These are phyloP conservation scores for Candolleomyces eurysporus DNA, from an alignment of 768 basidiomycete genomes.

Conservation along the genomic window DNA sequence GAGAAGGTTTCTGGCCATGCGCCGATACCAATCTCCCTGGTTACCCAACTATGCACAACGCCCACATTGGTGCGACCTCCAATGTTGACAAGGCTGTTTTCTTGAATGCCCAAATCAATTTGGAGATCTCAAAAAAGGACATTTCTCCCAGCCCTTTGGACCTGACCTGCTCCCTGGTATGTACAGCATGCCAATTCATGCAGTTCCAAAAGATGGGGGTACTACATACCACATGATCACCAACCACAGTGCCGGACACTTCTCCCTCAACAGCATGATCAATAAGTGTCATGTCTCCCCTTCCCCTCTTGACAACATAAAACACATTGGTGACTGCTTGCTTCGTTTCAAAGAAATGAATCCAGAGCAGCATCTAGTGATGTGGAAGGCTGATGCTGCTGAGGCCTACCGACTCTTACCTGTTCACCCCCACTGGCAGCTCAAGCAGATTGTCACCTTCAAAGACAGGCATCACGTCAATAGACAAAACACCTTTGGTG, in stretches of 20 bases:
- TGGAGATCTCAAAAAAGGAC: constrained; percentile 13
- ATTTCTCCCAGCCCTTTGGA: constrained; percentile 24
- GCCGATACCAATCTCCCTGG: constrained; percentile 12
- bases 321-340: constrained; percentile 15
- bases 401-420: constrained; percentile 36
- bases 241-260: constrained; percentile 26
- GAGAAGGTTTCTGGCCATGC: constrained; percentile 32
- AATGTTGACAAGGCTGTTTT: neutral
- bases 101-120: constrained; percentile 10
- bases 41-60: constrained; percentile 12
- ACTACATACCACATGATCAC: constrained; percentile 25
- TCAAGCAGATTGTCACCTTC: constrained; percentile 35
- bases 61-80: neutral
- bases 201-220: constrained; percentile 26
- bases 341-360: neutral
- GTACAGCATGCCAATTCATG: constrained; percentile 23
- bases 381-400: constrained; percentile 36
- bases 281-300: constrained; percentile 11
- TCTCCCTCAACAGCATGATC: constrained; percentile 25
- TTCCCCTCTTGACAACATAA: constrained; percentile 22
- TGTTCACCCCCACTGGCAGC: constrained; percentile 37
- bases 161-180: constrained; percentile 25
- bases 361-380: neutral
- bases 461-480: constrained; percentile 22
- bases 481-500: constrained; percentile 22